phyloP scores from a whole-genome alignment of 371 early-diverging fungal species.

The Apophysomyces variabilis region DNA sequence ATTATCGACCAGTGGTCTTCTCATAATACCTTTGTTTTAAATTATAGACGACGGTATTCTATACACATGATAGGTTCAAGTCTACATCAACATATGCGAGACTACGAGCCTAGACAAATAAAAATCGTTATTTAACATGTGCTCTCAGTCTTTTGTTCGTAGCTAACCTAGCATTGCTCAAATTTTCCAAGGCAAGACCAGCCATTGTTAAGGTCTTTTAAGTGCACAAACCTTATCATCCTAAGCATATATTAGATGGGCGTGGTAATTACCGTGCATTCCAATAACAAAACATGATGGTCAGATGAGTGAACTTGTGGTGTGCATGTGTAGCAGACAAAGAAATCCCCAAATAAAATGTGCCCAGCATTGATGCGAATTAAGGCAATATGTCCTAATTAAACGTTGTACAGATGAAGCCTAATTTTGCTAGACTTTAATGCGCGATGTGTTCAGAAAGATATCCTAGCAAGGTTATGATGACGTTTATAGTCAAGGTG shows the following conservation, averaged over 20 bases:
- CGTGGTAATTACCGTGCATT: conserved; percentile 97
- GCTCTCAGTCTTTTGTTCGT: conserved; percentile 96
- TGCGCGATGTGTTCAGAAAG: too few species aligned
- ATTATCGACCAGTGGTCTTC: not conserved
- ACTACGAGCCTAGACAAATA: not conserved
- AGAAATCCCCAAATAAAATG: not conserved
- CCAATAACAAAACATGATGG: conserved; percentile 94
- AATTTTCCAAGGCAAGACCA: conserved; percentile 92
- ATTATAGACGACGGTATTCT: not conserved
- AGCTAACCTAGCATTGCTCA: conserved; percentile 93
- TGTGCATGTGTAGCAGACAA: conserved; percentile 24
- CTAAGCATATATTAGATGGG: conserved; percentile 96
- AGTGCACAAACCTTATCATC: conserved; percentile 92
- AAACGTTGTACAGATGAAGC: too few species aligned
- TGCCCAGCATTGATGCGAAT: not conserved
- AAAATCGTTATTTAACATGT: conserved; percentile 67
- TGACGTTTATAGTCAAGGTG: too few species aligned
- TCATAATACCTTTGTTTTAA: not conserved
- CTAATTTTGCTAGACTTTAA: too few species aligned
- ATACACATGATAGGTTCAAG: not conserved
- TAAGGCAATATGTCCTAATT: too few species aligned
- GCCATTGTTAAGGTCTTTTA: conserved; percentile 92
- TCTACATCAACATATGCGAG: not conserved
- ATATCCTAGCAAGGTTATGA: too few species aligned
- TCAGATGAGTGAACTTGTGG: too few species aligned